Conservation (phyloP, 2,329 filamentous ascomycete species). For the Nothophoma quercina region DNA sequence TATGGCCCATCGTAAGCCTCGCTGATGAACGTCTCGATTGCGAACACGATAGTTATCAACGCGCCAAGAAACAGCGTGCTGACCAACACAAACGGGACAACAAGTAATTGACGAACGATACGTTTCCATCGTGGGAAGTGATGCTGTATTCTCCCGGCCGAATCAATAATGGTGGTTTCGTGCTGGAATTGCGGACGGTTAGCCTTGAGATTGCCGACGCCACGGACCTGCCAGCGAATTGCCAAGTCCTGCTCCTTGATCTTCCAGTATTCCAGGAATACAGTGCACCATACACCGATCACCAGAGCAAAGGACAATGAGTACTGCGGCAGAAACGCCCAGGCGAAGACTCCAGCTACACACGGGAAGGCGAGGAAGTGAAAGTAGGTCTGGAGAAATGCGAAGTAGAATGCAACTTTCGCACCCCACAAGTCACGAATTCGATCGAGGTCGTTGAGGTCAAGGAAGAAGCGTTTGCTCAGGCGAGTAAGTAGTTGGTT, state of each 20-base stretch:
- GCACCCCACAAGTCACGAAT: conserved; percentile 82
- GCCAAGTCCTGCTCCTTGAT: conserved; percentile 42
- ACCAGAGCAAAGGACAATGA: conserved; percentile 41
- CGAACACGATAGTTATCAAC: conserved; percentile 40
- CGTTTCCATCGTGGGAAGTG: conserved; percentile 44
- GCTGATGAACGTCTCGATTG: conserved; percentile 43
- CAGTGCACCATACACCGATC: conserved; percentile 45
- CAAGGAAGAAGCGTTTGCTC: conserved; percentile 74
- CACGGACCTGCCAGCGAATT: conserved; percentile 44
- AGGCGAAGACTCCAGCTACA: conserved; percentile 38
- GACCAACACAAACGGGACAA: conserved; percentile 41
- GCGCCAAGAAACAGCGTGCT: conserved; percentile 37
- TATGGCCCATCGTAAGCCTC: conserved; percentile 46
- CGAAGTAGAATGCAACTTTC: conserved; percentile 57
- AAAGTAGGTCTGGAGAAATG: conserved; percentile 46
- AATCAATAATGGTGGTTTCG: conserved; percentile 35
- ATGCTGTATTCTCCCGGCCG: conserved; percentile 33
- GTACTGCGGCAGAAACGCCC: conserved; percentile 41
- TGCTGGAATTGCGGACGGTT: conserved; percentile 41
- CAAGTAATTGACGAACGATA: conserved; percentile 38
- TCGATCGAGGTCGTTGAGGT: conserved; percentile 71
- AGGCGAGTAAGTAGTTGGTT: conserved; percentile 77
- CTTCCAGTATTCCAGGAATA: conserved; percentile 48
- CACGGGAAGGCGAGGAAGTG: conserved; percentile 41
- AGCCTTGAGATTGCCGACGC: conserved; percentile 39